Conservation (phyloP, 345 rosid species). For the Combretum micranthum region DNA sequence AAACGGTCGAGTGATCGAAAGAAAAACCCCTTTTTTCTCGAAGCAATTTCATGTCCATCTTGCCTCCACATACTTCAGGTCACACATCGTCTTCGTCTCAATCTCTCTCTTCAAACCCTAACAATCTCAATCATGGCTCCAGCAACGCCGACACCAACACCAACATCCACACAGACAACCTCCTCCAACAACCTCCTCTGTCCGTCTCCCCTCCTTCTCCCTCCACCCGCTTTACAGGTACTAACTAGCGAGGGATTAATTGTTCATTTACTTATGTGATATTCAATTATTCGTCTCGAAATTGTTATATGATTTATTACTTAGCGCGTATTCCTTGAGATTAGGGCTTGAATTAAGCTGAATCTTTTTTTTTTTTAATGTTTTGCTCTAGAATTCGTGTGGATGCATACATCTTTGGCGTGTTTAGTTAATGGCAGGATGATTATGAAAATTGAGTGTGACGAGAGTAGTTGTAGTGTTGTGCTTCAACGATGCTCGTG, state of each 20-base stretch:
- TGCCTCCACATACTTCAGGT: conserved; percentile 60
- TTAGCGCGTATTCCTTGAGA: too few relatives aligned
- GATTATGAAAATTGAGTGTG: too few relatives aligned
- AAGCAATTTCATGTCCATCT: conserved; percentile 91
- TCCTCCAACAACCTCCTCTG: conserved; percentile 17
- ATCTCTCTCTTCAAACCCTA: conserved; percentile 42
- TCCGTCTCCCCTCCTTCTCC: conserved; percentile 14
- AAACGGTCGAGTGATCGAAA: conserved; percentile 3
- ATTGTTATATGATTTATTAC: too few relatives aligned
- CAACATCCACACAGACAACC: not conserved
- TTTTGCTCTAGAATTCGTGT: too few relatives aligned
- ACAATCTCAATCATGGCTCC: conserved; percentile 46
- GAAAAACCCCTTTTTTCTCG: not conserved
- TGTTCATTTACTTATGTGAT: not conserved
- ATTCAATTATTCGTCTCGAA: too few relatives aligned
- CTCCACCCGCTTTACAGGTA: conserved; percentile 11
- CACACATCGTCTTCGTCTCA: conserved; percentile 33
- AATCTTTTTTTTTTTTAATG: too few relatives aligned
- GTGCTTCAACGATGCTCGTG: too few relatives aligned
- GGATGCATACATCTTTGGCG: too few relatives aligned
- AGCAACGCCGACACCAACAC: too few relatives aligned
- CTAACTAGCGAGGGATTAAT: not conserved
- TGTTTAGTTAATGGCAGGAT: too few relatives aligned
- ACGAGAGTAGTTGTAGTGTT: too few relatives aligned
- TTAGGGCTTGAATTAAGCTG: too few relatives aligned